Conservation (phyloP, 2,329 filamentous ascomycete species). For the Trichoderma simmonsii region DNA sequence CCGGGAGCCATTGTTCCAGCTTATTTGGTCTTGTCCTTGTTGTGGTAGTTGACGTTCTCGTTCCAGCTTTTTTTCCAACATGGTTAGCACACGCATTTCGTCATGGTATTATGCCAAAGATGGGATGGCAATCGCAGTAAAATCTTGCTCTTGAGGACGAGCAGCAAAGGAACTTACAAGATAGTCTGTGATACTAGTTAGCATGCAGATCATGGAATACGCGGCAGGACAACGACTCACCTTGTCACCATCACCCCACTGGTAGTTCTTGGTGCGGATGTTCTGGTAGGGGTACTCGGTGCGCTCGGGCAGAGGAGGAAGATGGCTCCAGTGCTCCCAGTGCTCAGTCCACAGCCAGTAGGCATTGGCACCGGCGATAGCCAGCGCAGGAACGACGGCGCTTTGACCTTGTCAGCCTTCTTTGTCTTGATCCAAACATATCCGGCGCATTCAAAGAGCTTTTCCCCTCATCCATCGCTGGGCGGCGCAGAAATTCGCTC, state of each 20-base stretch:
- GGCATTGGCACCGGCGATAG: constrained; percentile 74
- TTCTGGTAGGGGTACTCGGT: constrained; percentile 96
- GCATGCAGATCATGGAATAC: constrained; percentile 11
- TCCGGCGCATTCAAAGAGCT: neutral
- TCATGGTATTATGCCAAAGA: neutral
- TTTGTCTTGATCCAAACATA: constrained; percentile 4
- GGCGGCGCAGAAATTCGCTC: constrained; percentile 27
- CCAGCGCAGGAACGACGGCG: constrained; percentile 68
- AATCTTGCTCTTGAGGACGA: neutral
- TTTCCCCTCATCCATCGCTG: neutral
- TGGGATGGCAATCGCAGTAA: neutral
- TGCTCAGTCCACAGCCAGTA: constrained; percentile 92
- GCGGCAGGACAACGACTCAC: constrained; percentile 40
- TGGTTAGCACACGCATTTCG: neutral
- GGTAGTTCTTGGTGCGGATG: constrained; percentile 93
- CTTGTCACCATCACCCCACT: constrained; percentile 96
- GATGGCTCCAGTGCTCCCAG: constrained; percentile 91
- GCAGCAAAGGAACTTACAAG: constrained; percentile 31
- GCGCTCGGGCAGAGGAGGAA: constrained; percentile 84
- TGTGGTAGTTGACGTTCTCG: constrained; percentile 91
- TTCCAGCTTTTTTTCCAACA: constrained; percentile 69
- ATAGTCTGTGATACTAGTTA: constrained; percentile 50
- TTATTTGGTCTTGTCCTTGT: constrained; percentile 71
- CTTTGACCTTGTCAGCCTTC: constrained; percentile 44
- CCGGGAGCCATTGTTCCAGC: constrained; percentile 20